These are phyloP conservation scores for Suhomyces terraborum DNA, from an alignment of 1,139 yeast genomes.

Conservation along the genomic window DNA sequence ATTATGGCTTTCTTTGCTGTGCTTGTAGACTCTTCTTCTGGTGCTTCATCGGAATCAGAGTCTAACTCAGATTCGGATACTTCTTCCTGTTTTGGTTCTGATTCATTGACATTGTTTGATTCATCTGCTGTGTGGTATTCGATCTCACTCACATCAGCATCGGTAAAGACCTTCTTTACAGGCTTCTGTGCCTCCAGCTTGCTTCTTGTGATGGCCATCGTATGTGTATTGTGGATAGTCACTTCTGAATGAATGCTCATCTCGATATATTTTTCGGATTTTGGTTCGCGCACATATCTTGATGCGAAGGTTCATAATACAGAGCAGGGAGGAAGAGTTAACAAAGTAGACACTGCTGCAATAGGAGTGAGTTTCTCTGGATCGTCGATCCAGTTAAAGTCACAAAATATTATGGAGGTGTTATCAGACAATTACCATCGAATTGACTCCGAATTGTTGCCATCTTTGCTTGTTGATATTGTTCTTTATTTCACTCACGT, in stretches of 20 bases:
- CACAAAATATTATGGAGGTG: not conserved
- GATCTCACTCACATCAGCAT: constrained; percentile 16
- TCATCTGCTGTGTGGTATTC: constrained; percentile 26
- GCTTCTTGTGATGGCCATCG: constrained; percentile 25
- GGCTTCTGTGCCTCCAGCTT: constrained; percentile 14
- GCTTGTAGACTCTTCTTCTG: constrained; percentile 47
- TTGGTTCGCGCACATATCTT: constrained; percentile 5
- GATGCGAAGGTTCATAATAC: too few species aligned
- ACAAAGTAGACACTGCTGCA: too few species aligned
- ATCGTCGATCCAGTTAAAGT: not conserved
- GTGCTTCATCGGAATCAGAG: constrained; percentile 45
- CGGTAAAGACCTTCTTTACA: constrained; percentile 24
- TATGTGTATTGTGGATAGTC: constrained; percentile 1
- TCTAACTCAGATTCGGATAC: constrained; percentile 20
- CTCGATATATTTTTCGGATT: constrained; percentile 6
- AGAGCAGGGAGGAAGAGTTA: too few species aligned
- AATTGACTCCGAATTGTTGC: constrained; percentile 41
- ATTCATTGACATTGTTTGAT: constrained; percentile 15
- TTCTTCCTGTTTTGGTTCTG: constrained; percentile 20
- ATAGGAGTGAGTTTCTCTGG: too few species aligned
- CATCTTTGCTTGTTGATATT: constrained; percentile 35
- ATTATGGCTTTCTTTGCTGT: constrained; percentile 34
- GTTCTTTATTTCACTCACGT: constrained; percentile 24
- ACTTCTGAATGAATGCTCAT: constrained; percentile 4
- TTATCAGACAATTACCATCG: constrained; percentile 29